phyloP scores from a whole-genome alignment of 257 asterid species.

The Verbascum thapsus region DNA sequence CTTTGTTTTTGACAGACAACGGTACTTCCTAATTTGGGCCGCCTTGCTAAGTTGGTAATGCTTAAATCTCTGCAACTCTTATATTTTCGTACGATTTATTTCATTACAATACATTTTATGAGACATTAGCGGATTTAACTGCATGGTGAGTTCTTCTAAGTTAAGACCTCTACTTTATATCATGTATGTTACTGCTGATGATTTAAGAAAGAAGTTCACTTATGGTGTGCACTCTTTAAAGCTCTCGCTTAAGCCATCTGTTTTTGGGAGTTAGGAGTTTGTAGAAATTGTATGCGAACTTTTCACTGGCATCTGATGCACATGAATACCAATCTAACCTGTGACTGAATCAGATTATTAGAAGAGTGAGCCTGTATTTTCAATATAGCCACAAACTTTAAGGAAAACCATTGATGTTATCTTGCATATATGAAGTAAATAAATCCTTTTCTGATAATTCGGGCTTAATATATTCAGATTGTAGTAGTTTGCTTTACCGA shows the following conservation, averaged over 20 bases:
- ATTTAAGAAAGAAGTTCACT: conserved; percentile 5
- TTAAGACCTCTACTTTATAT: conserved; percentile 13
- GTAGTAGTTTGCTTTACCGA: background rate
- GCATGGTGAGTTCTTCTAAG: background rate
- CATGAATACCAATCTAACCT: background rate
- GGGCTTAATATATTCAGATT: conserved; percentile 5
- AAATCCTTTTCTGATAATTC: background rate
- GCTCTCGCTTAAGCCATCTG: conserved; percentile 8
- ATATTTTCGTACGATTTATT: background rate
- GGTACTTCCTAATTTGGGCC: conserved; percentile 93
- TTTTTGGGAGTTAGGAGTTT: conserved; percentile 10
- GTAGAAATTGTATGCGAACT: background rate
- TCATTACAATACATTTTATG: background rate
- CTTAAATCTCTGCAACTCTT: conserved; percentile 35
- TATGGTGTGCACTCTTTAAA: conserved; percentile 2
- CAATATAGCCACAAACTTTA: background rate
- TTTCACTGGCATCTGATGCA: conserved; percentile 16
- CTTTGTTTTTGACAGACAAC: conserved; percentile 66
- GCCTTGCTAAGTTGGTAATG: conserved; percentile 90
- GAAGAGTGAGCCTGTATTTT: background rate
- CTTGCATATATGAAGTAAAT: conserved; percentile 14
- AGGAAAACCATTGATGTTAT: background rate
- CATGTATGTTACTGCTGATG: conserved; percentile 22
- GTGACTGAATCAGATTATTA: background rate
- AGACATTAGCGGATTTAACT: conserved; percentile 13